Percentiles rank a stretch among this genome's conserved stretches.
Conservation (phyloP, 495 filamentous ascomycete genomes). For the Parathielavia appendiculata region DNA sequence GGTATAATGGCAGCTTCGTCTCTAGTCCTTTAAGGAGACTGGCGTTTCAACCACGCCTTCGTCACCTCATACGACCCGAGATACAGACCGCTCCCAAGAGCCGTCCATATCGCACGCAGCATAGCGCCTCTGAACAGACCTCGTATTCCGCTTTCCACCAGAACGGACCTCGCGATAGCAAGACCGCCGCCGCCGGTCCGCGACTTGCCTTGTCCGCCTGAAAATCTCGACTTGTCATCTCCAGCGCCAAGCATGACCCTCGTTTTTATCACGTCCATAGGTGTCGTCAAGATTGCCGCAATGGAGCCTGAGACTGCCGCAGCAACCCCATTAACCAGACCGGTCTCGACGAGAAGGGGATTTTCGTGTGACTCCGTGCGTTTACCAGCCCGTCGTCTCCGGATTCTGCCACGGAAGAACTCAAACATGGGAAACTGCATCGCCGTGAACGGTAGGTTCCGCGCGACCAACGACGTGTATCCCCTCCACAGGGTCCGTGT, state of each 20-base stretch:
- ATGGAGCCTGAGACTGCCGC: slow-evolving; percentile 65
- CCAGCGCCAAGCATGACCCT: slow-evolving; percentile 61
- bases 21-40: not conserved
- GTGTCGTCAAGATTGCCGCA: slow-evolving; percentile 69
- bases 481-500: slow-evolving; percentile 59
- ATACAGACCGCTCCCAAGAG: slow-evolving; percentile 75
- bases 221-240: slow-evolving; percentile 15
- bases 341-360: slow-evolving; percentile 54
- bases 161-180: slow-evolving; percentile 57
- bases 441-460: slow-evolving; percentile 82
- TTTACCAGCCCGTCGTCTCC: slow-evolving; percentile 26
- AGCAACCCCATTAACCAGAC: slow-evolving; percentile 60
- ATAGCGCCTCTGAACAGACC: slow-evolving; percentile 75
- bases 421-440: slow-evolving; percentile 88
- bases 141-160: slow-evolving; percentile 56
- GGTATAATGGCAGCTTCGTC: not conserved
- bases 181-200: slow-evolving; percentile 38
- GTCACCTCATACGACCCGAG: slow-evolving; percentile 80
- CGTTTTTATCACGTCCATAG: slow-evolving; percentile 81
- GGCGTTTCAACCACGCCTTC: slow-evolving; percentile 56
- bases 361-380: slow-evolving; percentile 7
- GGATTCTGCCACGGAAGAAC: slow-evolving; percentile 45
- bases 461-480: slow-evolving; percentile 69
- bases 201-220: not conserved
- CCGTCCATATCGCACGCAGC: slow-evolving; percentile 74